Conservation (phyloP, 352 stramenopile species). For the Pythium aristosporum region DNA sequence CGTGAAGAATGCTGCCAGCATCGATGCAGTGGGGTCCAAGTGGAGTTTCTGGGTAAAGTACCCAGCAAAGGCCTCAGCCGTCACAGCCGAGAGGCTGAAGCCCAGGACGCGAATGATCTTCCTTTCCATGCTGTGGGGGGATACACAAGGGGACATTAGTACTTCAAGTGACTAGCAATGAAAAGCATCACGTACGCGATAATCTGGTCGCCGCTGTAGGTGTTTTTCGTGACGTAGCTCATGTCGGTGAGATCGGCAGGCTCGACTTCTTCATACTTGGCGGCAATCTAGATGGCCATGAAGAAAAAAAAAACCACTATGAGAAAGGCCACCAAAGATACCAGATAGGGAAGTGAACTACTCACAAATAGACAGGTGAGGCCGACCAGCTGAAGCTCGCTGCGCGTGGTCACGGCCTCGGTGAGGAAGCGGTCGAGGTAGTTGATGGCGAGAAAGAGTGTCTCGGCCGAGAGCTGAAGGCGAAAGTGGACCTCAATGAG, state of each 20-base stretch:
- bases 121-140: conserved; percentile 86
- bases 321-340: neutral
- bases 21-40: conserved; percentile 33
- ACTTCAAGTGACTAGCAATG: neutral
- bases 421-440: conserved; percentile 98
- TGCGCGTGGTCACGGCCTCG: conserved; percentile 81
- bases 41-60: conserved; percentile 91
- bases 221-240: conserved; percentile 97
- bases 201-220: conserved; percentile 88
- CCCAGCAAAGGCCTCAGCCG: conserved; percentile 93
- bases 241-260: conserved; percentile 96
- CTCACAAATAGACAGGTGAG: conserved; percentile 92
- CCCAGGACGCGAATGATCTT: conserved; percentile 94
- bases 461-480: conserved; percentile 97
- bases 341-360: neutral
- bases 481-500: conserved; percentile 97
- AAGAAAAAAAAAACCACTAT: neutral
- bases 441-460: conserved; percentile 97
- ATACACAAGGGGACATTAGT: too few species aligned
- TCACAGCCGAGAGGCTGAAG: conserved; percentile 97
- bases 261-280: conserved; percentile 99
- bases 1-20: conserved; percentile 59
- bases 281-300: conserved; percentile 72
- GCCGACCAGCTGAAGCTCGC: conserved; percentile 97
- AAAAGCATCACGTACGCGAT: conserved; percentile 36